Conservation (phyloP, 176 grass and related monocot genomes). For the Hsuehochloa calcarea region DNA sequence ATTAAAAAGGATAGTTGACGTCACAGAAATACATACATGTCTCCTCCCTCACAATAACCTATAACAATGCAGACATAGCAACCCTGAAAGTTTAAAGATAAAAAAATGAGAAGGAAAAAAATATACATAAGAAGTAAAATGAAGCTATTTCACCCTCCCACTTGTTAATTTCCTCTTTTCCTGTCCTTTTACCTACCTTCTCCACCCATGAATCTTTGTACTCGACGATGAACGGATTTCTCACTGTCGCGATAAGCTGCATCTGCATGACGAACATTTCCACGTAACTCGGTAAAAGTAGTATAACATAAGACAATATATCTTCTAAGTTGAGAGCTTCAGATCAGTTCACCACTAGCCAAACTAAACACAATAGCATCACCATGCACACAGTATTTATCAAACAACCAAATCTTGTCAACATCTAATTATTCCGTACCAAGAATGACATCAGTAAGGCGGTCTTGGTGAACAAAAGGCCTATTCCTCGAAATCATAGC, state of each 20-base stretch:
- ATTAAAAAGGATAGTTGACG: conserved; percentile 1
- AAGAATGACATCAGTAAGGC: not conserved
- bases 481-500: conserved; percentile 2
- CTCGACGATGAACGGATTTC: conserved; percentile 94
- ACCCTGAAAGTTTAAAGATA: conserved; percentile 64
- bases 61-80: conserved; percentile 98
- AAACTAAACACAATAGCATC: conserved; percentile 21
- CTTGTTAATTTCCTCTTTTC: not conserved
- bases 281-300: not conserved
- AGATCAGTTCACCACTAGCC: conserved; percentile 11
- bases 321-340: not conserved
- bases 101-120: conserved; percentile 23
- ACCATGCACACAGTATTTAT: not conserved
- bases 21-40: conserved; percentile 75
- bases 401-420: not conserved
- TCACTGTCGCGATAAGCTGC: conserved; percentile 92
- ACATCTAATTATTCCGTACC: conserved; percentile 3
- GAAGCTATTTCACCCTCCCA: conserved; percentile 6
- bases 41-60: conserved; percentile 94
- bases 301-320: not conserved
- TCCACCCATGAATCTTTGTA: conserved; percentile 97
- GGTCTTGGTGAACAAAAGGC: not conserved
- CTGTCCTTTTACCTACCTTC: conserved; percentile 48
- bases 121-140: not conserved
- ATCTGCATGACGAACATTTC: conserved; percentile 59